These are phyloP conservation scores for Solanum paucissectum DNA, from an alignment of 257 asterid genomes.

Conservation along the genomic window DNA sequence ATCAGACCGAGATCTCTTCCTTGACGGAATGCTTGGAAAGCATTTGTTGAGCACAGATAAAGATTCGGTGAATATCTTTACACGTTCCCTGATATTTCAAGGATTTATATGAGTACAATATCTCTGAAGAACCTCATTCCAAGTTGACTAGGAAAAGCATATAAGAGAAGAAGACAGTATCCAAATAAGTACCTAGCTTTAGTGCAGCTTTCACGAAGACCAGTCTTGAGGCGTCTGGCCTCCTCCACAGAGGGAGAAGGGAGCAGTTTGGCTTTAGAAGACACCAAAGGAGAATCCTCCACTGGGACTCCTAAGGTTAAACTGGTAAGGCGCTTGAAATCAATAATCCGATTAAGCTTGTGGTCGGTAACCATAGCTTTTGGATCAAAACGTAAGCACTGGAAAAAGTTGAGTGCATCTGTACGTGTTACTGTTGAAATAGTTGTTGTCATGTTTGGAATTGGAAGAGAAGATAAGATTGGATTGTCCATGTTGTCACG, in stretches of 20 bases:
- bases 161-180: not conserved
- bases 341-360: slow-evolving; percentile 64
- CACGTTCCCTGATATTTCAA: slow-evolving; percentile 66
- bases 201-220: slow-evolving; percentile 59
- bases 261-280: slow-evolving; percentile 44
- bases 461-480: slow-evolving; percentile 36
- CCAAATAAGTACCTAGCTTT: slow-evolving; percentile 61
- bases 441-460: slow-evolving; percentile 71
- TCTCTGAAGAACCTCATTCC: slow-evolving; percentile 2
- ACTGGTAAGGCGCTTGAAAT: slow-evolving; percentile 66
- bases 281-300: slow-evolving; percentile 52
- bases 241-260: slow-evolving; percentile 67
- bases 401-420: slow-evolving; percentile 67
- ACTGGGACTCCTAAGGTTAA: slow-evolving; percentile 61
- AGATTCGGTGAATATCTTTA: slow-evolving; percentile 70
- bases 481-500: slow-evolving; percentile 71
- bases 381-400: slow-evolving; percentile 82
- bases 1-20: slow-evolving; percentile 83
- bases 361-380: slow-evolving; percentile 72
- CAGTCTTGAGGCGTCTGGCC: slow-evolving; percentile 63
- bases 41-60: slow-evolving; percentile 73
- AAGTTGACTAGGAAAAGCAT: slow-evolving; percentile 6
- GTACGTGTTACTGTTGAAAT: slow-evolving; percentile 57
- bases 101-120: not conserved
- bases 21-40: slow-evolving; percentile 68